Percentiles rank a stretch among this genome's conserved stretches.
These are phyloP conservation scores for Oldenlandia corymbosa DNA, from an alignment of 257 asterid genomes.

Conservation along the genomic window DNA sequence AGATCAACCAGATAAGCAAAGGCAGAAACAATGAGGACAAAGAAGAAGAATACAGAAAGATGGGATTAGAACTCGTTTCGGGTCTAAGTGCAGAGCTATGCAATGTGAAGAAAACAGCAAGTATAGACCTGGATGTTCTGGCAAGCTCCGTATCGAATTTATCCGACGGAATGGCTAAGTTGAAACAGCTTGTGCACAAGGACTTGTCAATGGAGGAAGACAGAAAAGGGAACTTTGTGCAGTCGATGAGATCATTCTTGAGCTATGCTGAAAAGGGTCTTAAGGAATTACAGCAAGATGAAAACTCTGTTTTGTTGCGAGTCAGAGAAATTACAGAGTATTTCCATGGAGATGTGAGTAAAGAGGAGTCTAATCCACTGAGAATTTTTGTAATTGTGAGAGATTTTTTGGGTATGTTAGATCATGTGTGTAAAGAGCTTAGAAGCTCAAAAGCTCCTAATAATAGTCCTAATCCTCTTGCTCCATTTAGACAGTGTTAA, in stretches of 20 bases:
- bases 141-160: slow-evolving; percentile 68
- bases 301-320: slow-evolving; percentile 49
- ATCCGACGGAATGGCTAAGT: slow-evolving; percentile 38
- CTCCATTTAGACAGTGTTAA: slow-evolving; percentile 50
- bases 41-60: slow-evolving; percentile 65
- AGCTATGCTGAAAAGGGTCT: slow-evolving; percentile 49
- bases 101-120: slow-evolving; percentile 91
- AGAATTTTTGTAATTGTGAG: slow-evolving; percentile 83
- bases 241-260: slow-evolving; percentile 52
- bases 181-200: slow-evolving; percentile 32
- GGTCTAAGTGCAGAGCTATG: slow-evolving; percentile 71
- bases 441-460: slow-evolving; percentile 43
- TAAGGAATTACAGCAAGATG: slow-evolving; percentile 67
- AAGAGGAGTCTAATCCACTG: slow-evolving; percentile 74
- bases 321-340: slow-evolving; percentile 82
- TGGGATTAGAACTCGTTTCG: slow-evolving; percentile 89
- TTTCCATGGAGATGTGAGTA: slow-evolving; percentile 87
- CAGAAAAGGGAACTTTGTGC: slow-evolving; percentile 48
- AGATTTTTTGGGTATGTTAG: slow-evolving; percentile 82
- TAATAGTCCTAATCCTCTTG: slow-evolving; percentile 52
- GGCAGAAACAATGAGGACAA: slow-evolving; percentile 35
- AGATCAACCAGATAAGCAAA: slow-evolving; percentile 48
- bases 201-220: slow-evolving; percentile 47
- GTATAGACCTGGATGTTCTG: slow-evolving; percentile 73
- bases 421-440: slow-evolving; percentile 84